Conservation (phyloP, 1,284 basidiomycete genomes). For the Trametes pubescens region DNA sequence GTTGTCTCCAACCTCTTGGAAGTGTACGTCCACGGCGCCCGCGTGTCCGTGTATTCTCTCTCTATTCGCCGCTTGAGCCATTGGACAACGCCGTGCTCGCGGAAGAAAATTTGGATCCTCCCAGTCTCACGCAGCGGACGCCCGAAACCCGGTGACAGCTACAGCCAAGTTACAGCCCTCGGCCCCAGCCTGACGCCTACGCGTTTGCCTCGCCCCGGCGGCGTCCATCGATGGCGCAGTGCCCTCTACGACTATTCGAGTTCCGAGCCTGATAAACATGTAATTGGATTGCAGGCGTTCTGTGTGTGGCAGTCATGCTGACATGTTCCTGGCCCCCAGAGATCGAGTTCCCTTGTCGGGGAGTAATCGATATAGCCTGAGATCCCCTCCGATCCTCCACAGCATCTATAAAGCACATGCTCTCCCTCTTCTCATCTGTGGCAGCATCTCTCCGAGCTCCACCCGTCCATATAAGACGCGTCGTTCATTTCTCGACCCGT, state of each 20-base stretch:
- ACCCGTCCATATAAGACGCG: constrained; percentile 34
- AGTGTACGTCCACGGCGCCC: neutral
- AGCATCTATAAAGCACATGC: constrained; percentile 37
- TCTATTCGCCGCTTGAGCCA: neutral
- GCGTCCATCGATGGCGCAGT: constrained; percentile 28
- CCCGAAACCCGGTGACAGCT: constrained; percentile 11
- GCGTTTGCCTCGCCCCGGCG: constrained; percentile 11
- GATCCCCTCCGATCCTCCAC: constrained; percentile 26
- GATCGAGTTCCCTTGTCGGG: constrained; percentile 25
- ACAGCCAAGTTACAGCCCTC: neutral
- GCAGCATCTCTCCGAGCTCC: constrained; percentile 35
- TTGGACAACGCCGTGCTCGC: constrained; percentile 14
- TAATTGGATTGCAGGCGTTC: constrained; percentile 12
- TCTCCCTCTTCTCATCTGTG: constrained; percentile 29
- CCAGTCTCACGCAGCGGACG: constrained; percentile 8
- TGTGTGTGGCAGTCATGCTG: constrained; percentile 22
- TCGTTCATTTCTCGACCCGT: constrained; percentile 26
- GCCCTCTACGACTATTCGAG: constrained; percentile 12
- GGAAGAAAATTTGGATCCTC: constrained; percentile 15
- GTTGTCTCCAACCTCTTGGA: too few relatives aligned
- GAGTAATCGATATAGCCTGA: constrained; percentile 30
- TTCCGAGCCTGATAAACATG: constrained; percentile 23
- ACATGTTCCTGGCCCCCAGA: constrained; percentile 29
- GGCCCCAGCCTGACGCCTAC: neutral
- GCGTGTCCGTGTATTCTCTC: neutral